Conservation (phyloP, 2,329 filamentous ascomycete genomes). For the Blumeriella jaapii region DNA sequence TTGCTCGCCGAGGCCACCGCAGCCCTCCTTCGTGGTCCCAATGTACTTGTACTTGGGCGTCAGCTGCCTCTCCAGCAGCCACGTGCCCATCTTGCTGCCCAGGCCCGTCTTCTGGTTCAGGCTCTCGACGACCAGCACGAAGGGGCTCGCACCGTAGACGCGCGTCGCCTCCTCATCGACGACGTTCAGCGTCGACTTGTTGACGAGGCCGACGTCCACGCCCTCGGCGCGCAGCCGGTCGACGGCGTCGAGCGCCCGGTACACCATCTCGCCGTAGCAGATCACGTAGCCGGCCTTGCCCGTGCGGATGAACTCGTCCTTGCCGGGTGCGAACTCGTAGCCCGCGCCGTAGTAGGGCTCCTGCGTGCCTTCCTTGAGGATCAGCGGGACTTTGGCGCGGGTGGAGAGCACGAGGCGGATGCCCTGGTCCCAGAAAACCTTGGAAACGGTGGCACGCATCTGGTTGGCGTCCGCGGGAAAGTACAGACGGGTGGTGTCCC, state of each 20-base stretch:
- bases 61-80: slow-evolving; percentile 28
- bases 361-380: slow-evolving; percentile 29
- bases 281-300: slow-evolving; percentile 30
- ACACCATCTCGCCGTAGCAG: slow-evolving; percentile 31
- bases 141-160: slow-evolving; percentile 28
- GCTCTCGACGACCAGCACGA: slow-evolving; percentile 30
- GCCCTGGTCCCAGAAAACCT: slow-evolving; percentile 30
- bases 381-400: slow-evolving; percentile 29
- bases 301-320: slow-evolving; percentile 30
- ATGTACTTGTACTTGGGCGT: slow-evolving; percentile 29
- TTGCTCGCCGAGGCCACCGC: slow-evolving; percentile 30
- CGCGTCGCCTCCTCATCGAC: slow-evolving; percentile 30
- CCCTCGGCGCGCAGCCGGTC: slow-evolving; percentile 29
- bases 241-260: slow-evolving; percentile 30
- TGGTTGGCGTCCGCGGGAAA: slow-evolving; percentile 32
- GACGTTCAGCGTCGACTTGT: slow-evolving; percentile 30
- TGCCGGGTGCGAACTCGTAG: slow-evolving; percentile 29
- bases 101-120: slow-evolving; percentile 31
- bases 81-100: slow-evolving; percentile 28
- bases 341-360: slow-evolving; percentile 28
- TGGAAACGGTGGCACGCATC: slow-evolving; percentile 29
- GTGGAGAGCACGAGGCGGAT: slow-evolving; percentile 31
- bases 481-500: slow-evolving; percentile 27
- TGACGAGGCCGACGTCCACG: slow-evolving; percentile 29
- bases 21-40: slow-evolving; percentile 30